These are phyloP conservation scores for Yamadazyma epiphylla DNA, from an alignment of 1,139 yeast genomes.

Conservation along the genomic window DNA sequence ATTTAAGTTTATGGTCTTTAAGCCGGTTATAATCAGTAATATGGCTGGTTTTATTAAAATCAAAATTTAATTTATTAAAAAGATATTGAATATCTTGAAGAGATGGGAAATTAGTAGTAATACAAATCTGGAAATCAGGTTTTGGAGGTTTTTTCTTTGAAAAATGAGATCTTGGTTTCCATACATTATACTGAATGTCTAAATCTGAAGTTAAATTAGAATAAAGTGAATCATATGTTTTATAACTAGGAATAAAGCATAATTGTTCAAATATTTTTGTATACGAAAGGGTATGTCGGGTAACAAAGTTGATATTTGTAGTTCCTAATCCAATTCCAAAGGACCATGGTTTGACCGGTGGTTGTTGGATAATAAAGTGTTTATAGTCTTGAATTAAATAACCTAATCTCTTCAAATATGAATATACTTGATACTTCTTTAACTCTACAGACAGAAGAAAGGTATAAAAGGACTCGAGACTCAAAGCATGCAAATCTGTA, in stretches of 20 bases:
- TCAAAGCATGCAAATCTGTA: constrained; percentile 37
- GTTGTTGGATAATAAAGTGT: constrained; percentile 5
- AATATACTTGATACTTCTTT: constrained; percentile 66
- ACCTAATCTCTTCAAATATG: constrained; percentile 76
- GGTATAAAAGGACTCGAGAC: constrained; percentile 65
- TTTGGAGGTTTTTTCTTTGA: constrained; percentile 56
- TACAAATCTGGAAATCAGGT: constrained; percentile 74
- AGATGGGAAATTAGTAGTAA: constrained; percentile 54
- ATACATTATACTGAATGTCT: constrained; percentile 54
- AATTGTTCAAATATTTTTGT: constrained; percentile 38
- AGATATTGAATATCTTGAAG: constrained; percentile 32
- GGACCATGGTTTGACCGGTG: neutral
- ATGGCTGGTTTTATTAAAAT: neutral
- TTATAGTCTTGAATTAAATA: constrained; percentile 53
- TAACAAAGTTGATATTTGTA: constrained; percentile 11
- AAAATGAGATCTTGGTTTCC: constrained; percentile 79
- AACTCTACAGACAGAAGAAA: constrained; percentile 22
- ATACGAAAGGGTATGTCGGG: constrained; percentile 32
- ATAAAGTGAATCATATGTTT: constrained; percentile 15
- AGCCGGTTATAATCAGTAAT: constrained; percentile 21
- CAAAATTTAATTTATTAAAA: constrained; percentile 15
- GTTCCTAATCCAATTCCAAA: constrained; percentile 1
- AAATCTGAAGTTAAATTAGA: constrained; percentile 6
- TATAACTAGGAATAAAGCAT: constrained; percentile 26
- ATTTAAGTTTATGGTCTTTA: constrained; percentile 25